phyloP scores from a whole-genome alignment of 2,329 filamentous ascomycete species.

The Ascochyta viciae-villosae region DNA sequence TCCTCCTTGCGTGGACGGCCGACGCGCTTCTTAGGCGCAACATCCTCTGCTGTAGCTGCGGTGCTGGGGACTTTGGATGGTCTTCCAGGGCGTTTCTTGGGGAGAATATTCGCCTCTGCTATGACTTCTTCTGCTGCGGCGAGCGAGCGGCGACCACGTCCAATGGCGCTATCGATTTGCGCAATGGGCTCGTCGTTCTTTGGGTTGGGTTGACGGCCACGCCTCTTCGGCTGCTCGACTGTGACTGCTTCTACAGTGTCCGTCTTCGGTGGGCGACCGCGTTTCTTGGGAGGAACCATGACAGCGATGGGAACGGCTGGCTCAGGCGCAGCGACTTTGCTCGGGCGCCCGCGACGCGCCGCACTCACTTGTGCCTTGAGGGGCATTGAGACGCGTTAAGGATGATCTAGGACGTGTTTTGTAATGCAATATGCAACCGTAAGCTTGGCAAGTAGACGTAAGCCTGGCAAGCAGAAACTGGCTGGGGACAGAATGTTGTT shows the following conservation, averaged over 20 bases:
- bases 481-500: background rate
- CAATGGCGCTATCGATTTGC: slow-evolving; percentile 16
- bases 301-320: slow-evolving; percentile 9
- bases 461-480: background rate
- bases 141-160: slow-evolving; percentile 23
- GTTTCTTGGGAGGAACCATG: slow-evolving; percentile 17
- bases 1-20: slow-evolving; percentile 25
- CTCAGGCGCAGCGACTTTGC: slow-evolving; percentile 12
- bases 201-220: slow-evolving; percentile 29
- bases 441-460: too few relatives aligned
- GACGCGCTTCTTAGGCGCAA: slow-evolving; percentile 21
- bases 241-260: slow-evolving; percentile 1
- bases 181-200: slow-evolving; percentile 11
- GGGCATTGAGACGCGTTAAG: slow-evolving; percentile 17
- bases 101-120: slow-evolving; percentile 5
- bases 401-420: background rate
- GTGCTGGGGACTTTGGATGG: slow-evolving; percentile 7
- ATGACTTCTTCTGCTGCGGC: slow-evolving; percentile 8
- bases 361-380: slow-evolving; percentile 18
- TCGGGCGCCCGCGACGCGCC: slow-evolving; percentile 24
- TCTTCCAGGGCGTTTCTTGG: slow-evolving; percentile 20
- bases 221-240: slow-evolving; percentile 27
- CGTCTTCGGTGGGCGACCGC: slow-evolving; percentile 26
- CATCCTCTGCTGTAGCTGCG: slow-evolving; percentile 3
- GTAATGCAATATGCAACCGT: accelerated